phyloP scores from a whole-genome alignment of 176 grass and related monocot genomes.

The Puccinellia tenuiflora region DNA sequence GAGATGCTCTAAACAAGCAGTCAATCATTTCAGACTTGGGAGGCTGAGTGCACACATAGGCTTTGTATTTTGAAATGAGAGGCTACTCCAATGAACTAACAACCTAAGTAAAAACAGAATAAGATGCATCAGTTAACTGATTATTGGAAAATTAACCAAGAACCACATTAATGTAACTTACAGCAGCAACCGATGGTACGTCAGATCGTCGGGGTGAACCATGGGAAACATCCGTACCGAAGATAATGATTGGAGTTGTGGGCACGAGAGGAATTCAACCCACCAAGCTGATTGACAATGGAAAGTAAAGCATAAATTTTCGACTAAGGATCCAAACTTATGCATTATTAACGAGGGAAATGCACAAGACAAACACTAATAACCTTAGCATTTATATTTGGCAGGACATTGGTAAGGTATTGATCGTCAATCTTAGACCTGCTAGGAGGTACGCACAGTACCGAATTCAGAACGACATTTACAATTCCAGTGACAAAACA shows the following conservation, averaged over 20 bases:
- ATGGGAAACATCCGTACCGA: slow-evolving; percentile 72
- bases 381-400: slow-evolving; percentile 83
- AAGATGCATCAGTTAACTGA: not conserved
- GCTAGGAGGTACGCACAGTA: slow-evolving; percentile 39
- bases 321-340: not conserved
- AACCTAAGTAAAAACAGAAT: slow-evolving; percentile 38
- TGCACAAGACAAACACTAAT: not conserved
- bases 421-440: slow-evolving; percentile 33
- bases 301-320: not conserved
- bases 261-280: slow-evolving; percentile 56
- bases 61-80: slow-evolving; percentile 55
- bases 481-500: slow-evolving; percentile 49
- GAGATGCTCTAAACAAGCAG: too few relatives aligned
- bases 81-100: slow-evolving; percentile 63
- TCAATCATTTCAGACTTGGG: slow-evolving; percentile 51
- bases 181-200: slow-evolving; percentile 57
- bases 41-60: slow-evolving; percentile 40
- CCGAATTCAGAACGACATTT: slow-evolving; percentile 37
- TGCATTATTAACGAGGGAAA: not conserved
- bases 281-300: slow-evolving; percentile 39
- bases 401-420: slow-evolving; percentile 53
- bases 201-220: slow-evolving; percentile 35
- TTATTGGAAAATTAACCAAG: not conserved
- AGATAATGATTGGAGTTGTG: slow-evolving; percentile 37
- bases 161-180: not conserved